phyloP scores from a whole-genome alignment of 169 alveolate genomes.

The Plasmodium gonderi region DNA sequence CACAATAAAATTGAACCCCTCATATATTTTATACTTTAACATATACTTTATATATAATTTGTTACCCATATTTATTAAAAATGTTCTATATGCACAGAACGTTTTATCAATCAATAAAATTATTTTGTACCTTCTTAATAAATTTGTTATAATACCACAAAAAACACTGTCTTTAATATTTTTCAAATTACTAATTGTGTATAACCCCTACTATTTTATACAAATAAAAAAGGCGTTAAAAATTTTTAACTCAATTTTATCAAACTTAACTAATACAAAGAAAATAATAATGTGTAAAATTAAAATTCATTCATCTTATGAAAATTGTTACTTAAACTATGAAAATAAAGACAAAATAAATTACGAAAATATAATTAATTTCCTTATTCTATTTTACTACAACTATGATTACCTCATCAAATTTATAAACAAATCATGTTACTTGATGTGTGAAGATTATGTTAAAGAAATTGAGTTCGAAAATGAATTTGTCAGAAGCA shows the following conservation, averaged over 20 bases:
- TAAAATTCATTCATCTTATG: conserved; percentile 51
- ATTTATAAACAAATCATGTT: conserved; percentile 64
- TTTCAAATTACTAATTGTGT: conserved; percentile 62
- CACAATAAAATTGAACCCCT: conserved; percentile 40
- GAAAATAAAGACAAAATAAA: conserved; percentile 66
- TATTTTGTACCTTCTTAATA: conserved; percentile 44
- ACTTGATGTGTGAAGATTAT: conserved; percentile 72
- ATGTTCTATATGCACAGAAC: conserved; percentile 47
- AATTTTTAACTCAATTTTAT: conserved; percentile 30
- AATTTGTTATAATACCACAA: conserved; percentile 66
- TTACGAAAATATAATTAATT: conserved; percentile 55
- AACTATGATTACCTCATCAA: conserved; percentile 61
- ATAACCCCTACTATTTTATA: conserved; percentile 63
- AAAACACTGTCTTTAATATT: conserved; percentile 47
- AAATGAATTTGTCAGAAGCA: neutral
- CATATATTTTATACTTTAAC: conserved; percentile 60
- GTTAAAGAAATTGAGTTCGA: conserved; percentile 11
- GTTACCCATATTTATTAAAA: conserved; percentile 67
- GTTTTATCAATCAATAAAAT: conserved; percentile 68
- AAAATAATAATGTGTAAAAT: conserved; percentile 61
- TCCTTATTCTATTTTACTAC: conserved; percentile 36
- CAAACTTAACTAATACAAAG: conserved; percentile 18
- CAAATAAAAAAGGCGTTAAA: conserved; percentile 65
- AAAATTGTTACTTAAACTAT: conserved; percentile 64
- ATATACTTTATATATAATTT: conserved; percentile 53